Conservation (phyloP, 2,329 filamentous ascomycete genomes). For the Hypoxylon sp. region DNA sequence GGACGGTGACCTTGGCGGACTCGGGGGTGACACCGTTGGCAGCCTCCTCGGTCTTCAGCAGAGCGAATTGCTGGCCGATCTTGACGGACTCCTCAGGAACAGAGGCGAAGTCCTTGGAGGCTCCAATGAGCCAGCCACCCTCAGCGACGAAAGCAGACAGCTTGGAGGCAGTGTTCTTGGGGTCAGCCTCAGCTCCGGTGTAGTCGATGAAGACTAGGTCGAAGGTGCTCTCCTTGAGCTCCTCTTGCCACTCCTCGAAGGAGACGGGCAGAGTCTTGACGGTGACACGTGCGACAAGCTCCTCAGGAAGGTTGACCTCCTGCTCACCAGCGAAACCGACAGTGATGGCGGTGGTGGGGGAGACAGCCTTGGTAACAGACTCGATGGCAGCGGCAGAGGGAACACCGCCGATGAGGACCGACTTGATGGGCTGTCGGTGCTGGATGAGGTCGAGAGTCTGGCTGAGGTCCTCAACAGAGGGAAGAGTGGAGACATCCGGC, state of each 20-base stretch:
- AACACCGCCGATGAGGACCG: conserved; percentile 3
- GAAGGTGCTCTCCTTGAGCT: conserved; percentile 1
- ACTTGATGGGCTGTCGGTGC: conserved; percentile 6
- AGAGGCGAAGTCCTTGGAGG: conserved; percentile 2
- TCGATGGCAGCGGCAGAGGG: conserved; percentile 3
- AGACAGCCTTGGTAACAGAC: background rate
- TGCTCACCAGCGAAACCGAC: conserved; percentile 10
- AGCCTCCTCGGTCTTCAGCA: conserved; percentile 2
- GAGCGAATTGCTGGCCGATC: conserved; percentile 20
- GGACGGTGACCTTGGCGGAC: conserved; percentile 3
- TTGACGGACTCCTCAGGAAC: conserved; percentile 11
- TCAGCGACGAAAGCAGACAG: conserved; percentile 8
- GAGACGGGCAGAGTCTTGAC: background rate
- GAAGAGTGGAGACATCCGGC: conserved; percentile 10
- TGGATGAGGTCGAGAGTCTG: background rate
- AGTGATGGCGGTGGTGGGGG: background rate
- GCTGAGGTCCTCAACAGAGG: background rate
- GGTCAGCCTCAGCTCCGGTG: background rate
- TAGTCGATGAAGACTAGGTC: conserved; percentile 13
- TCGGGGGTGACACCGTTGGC: conserved; percentile 1
- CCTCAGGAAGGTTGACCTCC: conserved; percentile 5
- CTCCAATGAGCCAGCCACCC: conserved; percentile 34
- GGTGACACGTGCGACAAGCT: background rate
- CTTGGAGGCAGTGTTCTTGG: background rate
- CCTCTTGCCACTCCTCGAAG: background rate